These are phyloP conservation scores for Gynandropsis gynandra DNA, from an alignment of 345 rosid species.

Conservation along the genomic window DNA sequence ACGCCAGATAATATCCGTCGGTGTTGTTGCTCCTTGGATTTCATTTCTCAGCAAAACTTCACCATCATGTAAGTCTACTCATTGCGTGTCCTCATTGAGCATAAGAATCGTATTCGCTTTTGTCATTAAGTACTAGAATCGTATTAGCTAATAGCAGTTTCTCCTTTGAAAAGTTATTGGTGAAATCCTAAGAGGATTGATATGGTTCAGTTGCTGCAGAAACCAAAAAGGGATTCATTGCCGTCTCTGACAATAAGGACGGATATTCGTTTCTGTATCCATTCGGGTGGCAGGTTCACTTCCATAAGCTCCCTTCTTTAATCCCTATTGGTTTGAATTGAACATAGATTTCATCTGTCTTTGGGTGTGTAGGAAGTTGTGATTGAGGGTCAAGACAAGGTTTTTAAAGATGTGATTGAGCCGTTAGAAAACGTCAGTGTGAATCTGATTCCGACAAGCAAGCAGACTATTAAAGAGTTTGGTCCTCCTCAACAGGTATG, in stretches of 20 bases:
- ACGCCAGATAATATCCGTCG: slow-evolving; percentile 53
- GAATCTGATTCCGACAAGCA: slow-evolving; percentile 53
- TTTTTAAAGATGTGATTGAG: slow-evolving; percentile 88
- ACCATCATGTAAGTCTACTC: slow-evolving; percentile 48
- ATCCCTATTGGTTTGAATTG: not conserved
- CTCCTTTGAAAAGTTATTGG: slow-evolving; percentile 20
- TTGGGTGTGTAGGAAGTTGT: slow-evolving; percentile 53
- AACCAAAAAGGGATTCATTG: slow-evolving; percentile 61
- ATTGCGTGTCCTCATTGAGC: no score
- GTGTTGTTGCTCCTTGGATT: slow-evolving; percentile 55
- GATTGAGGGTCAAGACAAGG: slow-evolving; percentile 87
- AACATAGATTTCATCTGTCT: not conserved
- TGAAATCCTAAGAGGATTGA: slow-evolving; percentile 78
- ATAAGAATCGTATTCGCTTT: not conserved
- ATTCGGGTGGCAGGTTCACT: slow-evolving; percentile 83
- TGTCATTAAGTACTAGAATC: not conserved
- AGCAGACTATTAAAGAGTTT: slow-evolving; percentile 68
- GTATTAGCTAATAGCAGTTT: not conserved
- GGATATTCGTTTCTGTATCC: slow-evolving; percentile 81
- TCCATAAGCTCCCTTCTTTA: not conserved
- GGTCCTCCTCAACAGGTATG: slow-evolving; percentile 82
- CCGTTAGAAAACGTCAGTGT: slow-evolving; percentile 88
- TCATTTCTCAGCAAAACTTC: slow-evolving; percentile 45
- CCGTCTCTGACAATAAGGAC: slow-evolving; percentile 67
- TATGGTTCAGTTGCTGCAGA: slow-evolving; percentile 99